These are phyloP conservation scores for Trametes punicea DNA, from an alignment of 768 basidiomycete species.

Conservation along the genomic window DNA sequence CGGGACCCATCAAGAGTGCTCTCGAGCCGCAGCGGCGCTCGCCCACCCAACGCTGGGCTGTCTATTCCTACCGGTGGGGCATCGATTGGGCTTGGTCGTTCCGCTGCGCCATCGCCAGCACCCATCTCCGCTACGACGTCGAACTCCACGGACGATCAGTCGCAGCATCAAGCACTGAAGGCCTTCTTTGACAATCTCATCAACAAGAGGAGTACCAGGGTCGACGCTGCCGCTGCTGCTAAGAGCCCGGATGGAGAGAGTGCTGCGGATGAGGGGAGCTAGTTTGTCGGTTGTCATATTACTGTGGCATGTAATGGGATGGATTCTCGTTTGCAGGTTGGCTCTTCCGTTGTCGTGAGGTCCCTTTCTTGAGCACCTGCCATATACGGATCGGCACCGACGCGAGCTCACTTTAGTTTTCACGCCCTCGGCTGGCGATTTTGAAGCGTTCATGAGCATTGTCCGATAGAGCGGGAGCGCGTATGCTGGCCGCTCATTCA, in stretches of 20 bases:
- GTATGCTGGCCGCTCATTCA: slow-evolving; percentile 29
- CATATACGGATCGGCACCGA: not conserved
- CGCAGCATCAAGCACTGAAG: slow-evolving; percentile 80
- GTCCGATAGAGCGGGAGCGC: slow-evolving; percentile 31
- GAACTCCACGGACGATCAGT: slow-evolving; percentile 52
- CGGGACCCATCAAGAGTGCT: slow-evolving; percentile 35
- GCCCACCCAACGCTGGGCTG: slow-evolving; percentile 19
- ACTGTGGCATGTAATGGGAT: not conserved
- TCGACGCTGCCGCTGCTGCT: slow-evolving; percentile 25
- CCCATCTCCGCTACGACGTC: slow-evolving; percentile 31
- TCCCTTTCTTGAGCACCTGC: slow-evolving; percentile 6
- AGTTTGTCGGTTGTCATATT: not conserved
- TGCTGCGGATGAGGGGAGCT: slow-evolving; percentile 22
- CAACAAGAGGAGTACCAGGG: slow-evolving; percentile 59
- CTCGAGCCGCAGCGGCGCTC: slow-evolving; percentile 16
- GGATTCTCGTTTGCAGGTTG: not conserved
- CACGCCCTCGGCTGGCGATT: too few relatives aligned
- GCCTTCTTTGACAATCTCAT: slow-evolving; percentile 86
- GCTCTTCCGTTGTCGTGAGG: too few relatives aligned
- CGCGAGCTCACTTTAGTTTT: too few relatives aligned
- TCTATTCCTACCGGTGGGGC: slow-evolving; percentile 20
- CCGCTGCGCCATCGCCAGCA: slow-evolving; percentile 31
- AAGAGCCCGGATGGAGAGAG: slow-evolving; percentile 23
- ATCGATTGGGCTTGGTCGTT: slow-evolving; percentile 13
- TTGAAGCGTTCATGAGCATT: slow-evolving; percentile 30